phyloP scores from a whole-genome alignment of 495 filamentous ascomycete genomes.

The Entonaema liquescens region DNA sequence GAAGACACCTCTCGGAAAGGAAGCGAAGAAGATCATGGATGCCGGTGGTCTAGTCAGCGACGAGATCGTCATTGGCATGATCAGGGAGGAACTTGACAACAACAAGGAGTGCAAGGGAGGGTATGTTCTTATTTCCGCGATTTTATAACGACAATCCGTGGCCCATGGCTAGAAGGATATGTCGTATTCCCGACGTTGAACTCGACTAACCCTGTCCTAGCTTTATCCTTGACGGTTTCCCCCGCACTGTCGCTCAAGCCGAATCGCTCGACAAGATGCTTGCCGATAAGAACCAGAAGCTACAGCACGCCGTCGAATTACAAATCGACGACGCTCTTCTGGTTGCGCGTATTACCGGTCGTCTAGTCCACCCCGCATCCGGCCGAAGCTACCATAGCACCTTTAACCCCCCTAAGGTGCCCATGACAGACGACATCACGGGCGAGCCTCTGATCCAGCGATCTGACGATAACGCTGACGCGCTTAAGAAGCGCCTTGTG shows the following conservation, averaged over 20 bases:
- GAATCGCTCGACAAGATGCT: conserved; percentile 96
- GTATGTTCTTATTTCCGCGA: conserved; percentile 61
- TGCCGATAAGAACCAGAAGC: conserved; percentile 70
- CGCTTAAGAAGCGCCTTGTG: conserved; percentile 89
- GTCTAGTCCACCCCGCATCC: conserved; percentile 92
- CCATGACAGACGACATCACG: conserved; percentile 96
- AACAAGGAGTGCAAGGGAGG: conserved; percentile 97
- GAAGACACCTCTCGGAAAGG: conserved; percentile 92
- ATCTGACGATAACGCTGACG: conserved; percentile 96
- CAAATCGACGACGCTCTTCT: conserved; percentile 95
- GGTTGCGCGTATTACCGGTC: conserved; percentile 95
- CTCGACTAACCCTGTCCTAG: conserved; percentile 55
- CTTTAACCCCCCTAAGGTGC: conserved; percentile 96
- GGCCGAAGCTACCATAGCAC: conserved; percentile 96
- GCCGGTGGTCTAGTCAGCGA: conserved; percentile 96
- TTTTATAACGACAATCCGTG: background rate
- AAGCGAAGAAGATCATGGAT: conserved; percentile 99
- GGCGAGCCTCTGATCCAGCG: conserved; percentile 97
- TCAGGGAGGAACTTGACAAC: conserved; percentile 92
- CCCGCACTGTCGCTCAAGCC: conserved; percentile 93
- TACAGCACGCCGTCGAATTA: conserved; percentile 94
- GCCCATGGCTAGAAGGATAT: background rate
- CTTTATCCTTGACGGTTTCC: conserved; percentile 99
- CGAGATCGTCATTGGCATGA: conserved; percentile 99
- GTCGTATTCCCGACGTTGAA: background rate